phyloP scores from a whole-genome alignment of 208 protist species.

The Borovskyia barvae region DNA sequence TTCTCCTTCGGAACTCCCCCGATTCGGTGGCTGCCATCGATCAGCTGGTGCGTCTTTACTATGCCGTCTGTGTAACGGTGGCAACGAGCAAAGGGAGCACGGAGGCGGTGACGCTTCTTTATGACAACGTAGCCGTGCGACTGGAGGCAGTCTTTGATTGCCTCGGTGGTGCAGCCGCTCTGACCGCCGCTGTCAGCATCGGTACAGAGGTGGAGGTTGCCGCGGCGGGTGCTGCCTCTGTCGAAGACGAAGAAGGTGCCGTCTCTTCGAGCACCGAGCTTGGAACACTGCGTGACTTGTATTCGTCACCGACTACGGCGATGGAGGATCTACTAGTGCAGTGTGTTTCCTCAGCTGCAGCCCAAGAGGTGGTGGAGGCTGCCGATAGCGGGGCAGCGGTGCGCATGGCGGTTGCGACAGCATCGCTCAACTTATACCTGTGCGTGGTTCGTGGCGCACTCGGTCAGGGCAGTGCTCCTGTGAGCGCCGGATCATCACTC shows the following conservation, averaged over 20 bases:
- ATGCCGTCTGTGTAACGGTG: slow-evolving; percentile 46
- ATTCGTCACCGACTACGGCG: too few species aligned
- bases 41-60: slow-evolving; percentile 38
- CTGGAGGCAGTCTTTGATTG: slow-evolving; percentile 47
- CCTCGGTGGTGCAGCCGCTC: slow-evolving; percentile 28
- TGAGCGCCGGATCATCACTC: background rate
- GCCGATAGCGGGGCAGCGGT: slow-evolving; percentile 13
- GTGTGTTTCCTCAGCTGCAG: slow-evolving; percentile 21
- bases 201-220: background rate
- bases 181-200: background rate
- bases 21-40: slow-evolving; percentile 18
- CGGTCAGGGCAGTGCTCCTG: background rate
- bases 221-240: background rate
- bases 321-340: slow-evolving; percentile 19
- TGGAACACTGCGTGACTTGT: too few species aligned
- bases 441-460: slow-evolving; percentile 17
- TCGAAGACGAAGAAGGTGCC: slow-evolving; percentile 1
- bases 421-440: slow-evolving; percentile 27
- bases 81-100: slow-evolving; percentile 34
- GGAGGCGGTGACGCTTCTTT: slow-evolving; percentile 26
- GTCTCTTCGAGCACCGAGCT: background rate
- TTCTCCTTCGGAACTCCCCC: slow-evolving; percentile 9
- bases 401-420: slow-evolving; percentile 11
- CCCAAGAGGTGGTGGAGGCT: slow-evolving; percentile 24
- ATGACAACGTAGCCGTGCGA: slow-evolving; percentile 44